Evolutionary conservation across 495 filamentous ascomycete genomes (phyloP).

Genomic region (Parmelia sp.): DNA sequence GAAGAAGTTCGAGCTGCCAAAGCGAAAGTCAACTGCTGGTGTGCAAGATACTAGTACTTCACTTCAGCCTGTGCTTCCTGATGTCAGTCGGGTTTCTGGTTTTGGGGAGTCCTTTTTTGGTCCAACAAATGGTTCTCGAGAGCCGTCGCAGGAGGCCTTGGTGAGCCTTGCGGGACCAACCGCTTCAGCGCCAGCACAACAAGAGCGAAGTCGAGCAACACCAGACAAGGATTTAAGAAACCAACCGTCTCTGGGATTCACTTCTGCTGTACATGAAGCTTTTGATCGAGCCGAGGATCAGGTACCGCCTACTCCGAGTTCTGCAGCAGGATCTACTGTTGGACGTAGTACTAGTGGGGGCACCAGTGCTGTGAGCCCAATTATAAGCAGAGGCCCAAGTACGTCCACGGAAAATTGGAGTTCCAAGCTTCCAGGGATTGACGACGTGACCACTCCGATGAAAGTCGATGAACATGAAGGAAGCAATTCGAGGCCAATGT

Average conservation of each 20-base stretch:
- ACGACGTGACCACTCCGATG: constrained; percentile 46
- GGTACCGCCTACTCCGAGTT: constrained; percentile 53
- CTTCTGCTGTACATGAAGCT: constrained; percentile 63
- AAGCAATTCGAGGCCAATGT: constrained; percentile 27
- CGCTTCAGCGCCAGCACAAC: constrained; percentile 7
- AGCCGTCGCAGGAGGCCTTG: constrained; percentile 4
- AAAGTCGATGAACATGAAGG: constrained; percentile 51
- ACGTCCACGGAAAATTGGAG: constrained; percentile 27
- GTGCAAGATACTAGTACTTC: constrained; percentile 21
- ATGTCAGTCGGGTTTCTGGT: constrained; percentile 57
- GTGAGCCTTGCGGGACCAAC: neutral
- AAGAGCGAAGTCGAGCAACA: constrained; percentile 22
- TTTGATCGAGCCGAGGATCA: constrained; percentile 50
- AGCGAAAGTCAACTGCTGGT: constrained; percentile 12
- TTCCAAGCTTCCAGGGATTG: constrained; percentile 24
- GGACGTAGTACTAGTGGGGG: constrained; percentile 58
- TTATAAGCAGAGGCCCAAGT: constrained; percentile 52
- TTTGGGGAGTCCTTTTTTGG: constrained; percentile 48
- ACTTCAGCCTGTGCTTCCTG: constrained; percentile 52
- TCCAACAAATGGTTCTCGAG: neutral
- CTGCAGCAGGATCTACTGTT: constrained; percentile 40
- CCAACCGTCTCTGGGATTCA: constrained; percentile 55
- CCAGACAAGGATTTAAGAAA: constrained; percentile 39
- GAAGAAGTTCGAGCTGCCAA: constrained; percentile 23
- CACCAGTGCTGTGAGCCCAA: constrained; percentile 62